These are phyloP conservation scores for Xylaria polymorpha DNA, from an alignment of 2,329 filamentous ascomycete species.

Conservation along the genomic window DNA sequence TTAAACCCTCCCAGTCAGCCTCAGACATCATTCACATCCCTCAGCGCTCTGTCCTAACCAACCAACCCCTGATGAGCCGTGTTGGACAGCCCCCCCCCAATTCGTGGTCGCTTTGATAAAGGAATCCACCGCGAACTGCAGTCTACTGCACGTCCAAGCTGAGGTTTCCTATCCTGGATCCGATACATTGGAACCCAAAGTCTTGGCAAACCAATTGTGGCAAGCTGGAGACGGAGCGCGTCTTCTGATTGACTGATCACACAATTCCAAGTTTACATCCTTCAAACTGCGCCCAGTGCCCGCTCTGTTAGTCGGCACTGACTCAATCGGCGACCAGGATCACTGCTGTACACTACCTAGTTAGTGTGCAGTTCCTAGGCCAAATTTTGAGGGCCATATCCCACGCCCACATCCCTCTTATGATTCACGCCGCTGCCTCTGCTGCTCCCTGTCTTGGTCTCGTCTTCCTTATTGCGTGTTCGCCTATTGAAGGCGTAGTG, in stretches of 20 bases:
- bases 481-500: not conserved
- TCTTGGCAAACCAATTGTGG: slow-evolving; percentile 30
- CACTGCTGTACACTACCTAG: not conserved
- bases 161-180: slow-evolving; percentile 29
- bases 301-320: slow-evolving; percentile 19
- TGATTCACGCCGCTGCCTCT: slow-evolving; percentile 4
- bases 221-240: slow-evolving; percentile 18
- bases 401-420: not conserved
- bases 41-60: not conserved
- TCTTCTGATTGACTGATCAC: slow-evolving; percentile 17
- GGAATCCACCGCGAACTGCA: not conserved
- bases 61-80: slow-evolving; percentile 16
- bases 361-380: slow-evolving; percentile 3
- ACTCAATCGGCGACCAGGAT: slow-evolving; percentile 33
- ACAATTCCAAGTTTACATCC: slow-evolving; percentile 17
- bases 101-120: not conserved
- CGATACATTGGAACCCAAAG: slow-evolving; percentile 33
- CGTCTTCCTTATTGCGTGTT: not conserved
- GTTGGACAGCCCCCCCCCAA: not conserved
- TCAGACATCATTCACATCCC: slow-evolving; percentile 2
- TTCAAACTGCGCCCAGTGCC: slow-evolving; percentile 21
- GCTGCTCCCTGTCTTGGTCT: not conserved
- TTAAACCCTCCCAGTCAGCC: not conserved
- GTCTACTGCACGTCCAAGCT: slow-evolving; percentile 25
- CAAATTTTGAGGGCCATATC: slow-evolving; percentile 9